These are phyloP conservation scores for Fusarium praegraminearum DNA, from an alignment of 2,329 filamentous ascomycete genomes.

Conservation along the genomic window DNA sequence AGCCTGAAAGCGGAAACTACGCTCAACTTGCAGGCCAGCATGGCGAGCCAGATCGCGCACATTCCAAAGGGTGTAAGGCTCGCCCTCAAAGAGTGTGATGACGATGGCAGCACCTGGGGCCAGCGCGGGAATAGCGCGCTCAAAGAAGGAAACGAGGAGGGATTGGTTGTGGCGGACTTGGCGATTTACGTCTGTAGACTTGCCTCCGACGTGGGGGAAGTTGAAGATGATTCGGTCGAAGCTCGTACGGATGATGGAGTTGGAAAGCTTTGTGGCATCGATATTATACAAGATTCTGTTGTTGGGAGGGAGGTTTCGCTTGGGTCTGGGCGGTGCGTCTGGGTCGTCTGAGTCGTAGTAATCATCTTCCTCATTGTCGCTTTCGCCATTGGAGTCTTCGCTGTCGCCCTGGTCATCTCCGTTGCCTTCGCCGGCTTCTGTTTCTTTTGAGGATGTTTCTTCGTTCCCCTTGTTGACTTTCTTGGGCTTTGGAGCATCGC, in stretches of 20 bases:
- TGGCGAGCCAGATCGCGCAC: slow-evolving; percentile 87
- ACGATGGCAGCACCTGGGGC: slow-evolving; percentile 71
- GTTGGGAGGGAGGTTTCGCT: slow-evolving; percentile 35
- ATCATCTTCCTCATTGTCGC: slow-evolving; percentile 36
- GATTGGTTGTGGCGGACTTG: slow-evolving; percentile 94
- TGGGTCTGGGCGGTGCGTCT: slow-evolving; percentile 33
- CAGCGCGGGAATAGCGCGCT: slow-evolving; percentile 57
- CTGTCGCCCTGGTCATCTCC: slow-evolving; percentile 20
- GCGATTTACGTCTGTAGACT: slow-evolving; percentile 91
- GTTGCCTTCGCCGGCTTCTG: slow-evolving; percentile 12
- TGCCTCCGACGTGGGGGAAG: slow-evolving; percentile 95
- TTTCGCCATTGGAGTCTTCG: slow-evolving; percentile 28
- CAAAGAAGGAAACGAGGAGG: slow-evolving; percentile 77
- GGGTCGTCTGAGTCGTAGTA: slow-evolving; percentile 38
- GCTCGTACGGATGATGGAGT: slow-evolving; percentile 56
- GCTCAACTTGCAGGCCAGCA: slow-evolving; percentile 74
- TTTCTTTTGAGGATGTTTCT: slow-evolving; percentile 1
- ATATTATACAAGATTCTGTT: slow-evolving; percentile 68
- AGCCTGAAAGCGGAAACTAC: slow-evolving; percentile 77
- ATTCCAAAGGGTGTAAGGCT: slow-evolving; percentile 97
- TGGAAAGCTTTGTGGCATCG: slow-evolving; percentile 73
- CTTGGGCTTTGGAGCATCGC: slow-evolving; percentile 36
- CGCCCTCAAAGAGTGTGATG: slow-evolving; percentile 90
- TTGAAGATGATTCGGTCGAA: slow-evolving; percentile 93
- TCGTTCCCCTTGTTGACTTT: slow-evolving; percentile 19